These are phyloP conservation scores for Pythium phragmiticola DNA, from an alignment of 352 stramenopile genomes.

Conservation along the genomic window DNA sequence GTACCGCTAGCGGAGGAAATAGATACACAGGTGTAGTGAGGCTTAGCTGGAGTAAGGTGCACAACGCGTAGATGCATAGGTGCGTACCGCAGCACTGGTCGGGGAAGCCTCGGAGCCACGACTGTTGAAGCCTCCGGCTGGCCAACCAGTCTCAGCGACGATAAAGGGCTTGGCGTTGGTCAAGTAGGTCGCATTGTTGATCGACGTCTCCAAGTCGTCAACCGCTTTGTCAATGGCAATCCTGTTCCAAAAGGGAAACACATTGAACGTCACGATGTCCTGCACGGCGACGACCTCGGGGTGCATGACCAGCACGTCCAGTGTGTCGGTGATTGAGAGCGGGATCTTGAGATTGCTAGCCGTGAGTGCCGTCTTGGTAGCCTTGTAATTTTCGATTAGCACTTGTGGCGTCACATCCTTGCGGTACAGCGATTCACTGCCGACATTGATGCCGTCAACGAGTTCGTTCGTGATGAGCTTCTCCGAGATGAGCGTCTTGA, in stretches of 20 bases:
- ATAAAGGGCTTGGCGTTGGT: conserved; percentile 73
- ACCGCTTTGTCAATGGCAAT: conserved; percentile 49
- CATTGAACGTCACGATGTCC: conserved; percentile 81
- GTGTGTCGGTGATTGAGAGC: conserved; percentile 81
- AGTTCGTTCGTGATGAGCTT: conserved; percentile 59
- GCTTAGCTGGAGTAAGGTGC: background rate
- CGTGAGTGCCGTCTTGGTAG: conserved; percentile 65
- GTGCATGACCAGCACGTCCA: conserved; percentile 73
- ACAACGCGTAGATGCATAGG: background rate
- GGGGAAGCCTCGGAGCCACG: conserved; percentile 57
- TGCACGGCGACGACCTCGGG: conserved; percentile 64
- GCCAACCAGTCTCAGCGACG: conserved; percentile 84
- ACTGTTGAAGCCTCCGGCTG: conserved; percentile 44
- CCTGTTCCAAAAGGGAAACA: conserved; percentile 86
- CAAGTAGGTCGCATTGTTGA: conserved; percentile 53
- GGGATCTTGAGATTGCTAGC: conserved; percentile 54
- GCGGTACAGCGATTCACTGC: conserved; percentile 80
- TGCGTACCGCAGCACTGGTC: conserved; percentile 55
- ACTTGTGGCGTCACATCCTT: conserved; percentile 64
- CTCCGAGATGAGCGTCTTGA: conserved; percentile 57
- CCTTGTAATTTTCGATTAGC: conserved; percentile 63
- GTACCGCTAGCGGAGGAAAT: conserved; percentile 37
- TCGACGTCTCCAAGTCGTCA: conserved; percentile 64
- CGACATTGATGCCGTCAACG: conserved; percentile 80
- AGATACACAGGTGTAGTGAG: too few relatives aligned